Base-by-base conservation (phyloP, 495 filamentous ascomycete species). In the Diplogelasinospora grovesii region DNA sequence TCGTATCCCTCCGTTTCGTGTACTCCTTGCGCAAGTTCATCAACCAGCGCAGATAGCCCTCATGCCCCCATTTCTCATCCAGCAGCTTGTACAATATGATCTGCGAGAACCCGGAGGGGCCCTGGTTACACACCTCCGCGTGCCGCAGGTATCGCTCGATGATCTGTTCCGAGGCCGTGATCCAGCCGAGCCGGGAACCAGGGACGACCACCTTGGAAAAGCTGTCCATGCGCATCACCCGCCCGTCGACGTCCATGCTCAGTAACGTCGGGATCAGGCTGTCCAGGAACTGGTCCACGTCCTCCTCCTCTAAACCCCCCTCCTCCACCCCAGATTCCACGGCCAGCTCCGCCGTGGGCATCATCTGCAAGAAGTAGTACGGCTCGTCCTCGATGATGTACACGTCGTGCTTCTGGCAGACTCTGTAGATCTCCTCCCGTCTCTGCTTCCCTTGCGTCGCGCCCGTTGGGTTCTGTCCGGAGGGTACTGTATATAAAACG, bases 321-420 rank as follows among this genome's bases (percentile, higher is more conserved):
- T 39, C 19, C 2, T 43, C 35, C 0, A 37, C 39, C 0, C 35
- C 22, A 3, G 14, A 11, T 14, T 11, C 22, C 1, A 57, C 48
- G 15, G 56, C 45, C 27, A 22, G 53, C 30, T 48, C 37, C 0
- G 77, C 75, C 63, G 89, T 92, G 1, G 86, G 79, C 56, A 86
- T 78, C 88, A 98, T 95, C 66, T 98, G 92, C 36, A 98, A 71
- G 69, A 90, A 98, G 60, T 86, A 84, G 65, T 95, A 95, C n/a
- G 90, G 90, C 57, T 97, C 90, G 58, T 97, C 90, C 64, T 97
- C 90, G 46, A 97, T 54, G 59, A 97, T 89, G 61, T 77, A 82
- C 31, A 95, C 40, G 54, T 95, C 86, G 57, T 94, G 85, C 63
- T 85, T 83, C 57, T 81, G 78, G 20, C 78, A 79, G 10, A 95